phyloP scores from a whole-genome alignment of 108 stramenopile genomes.

The Nitzschia putrida region DNA sequence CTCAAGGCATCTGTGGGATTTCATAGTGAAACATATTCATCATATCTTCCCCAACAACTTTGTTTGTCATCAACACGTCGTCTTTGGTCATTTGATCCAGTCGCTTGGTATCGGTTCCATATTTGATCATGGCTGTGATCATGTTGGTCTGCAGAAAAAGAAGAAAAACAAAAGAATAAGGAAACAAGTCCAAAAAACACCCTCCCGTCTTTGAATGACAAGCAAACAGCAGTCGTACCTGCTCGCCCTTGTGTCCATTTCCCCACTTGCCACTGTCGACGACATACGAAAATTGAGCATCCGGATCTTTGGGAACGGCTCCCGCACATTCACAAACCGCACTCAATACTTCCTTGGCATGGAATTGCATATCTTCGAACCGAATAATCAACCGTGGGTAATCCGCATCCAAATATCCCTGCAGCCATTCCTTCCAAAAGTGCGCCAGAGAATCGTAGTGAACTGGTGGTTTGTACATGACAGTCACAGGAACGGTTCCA shows the following conservation, averaged over 20 bases:
- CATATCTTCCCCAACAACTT: slow-evolving; percentile 52
- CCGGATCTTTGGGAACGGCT: slow-evolving; percentile 39
- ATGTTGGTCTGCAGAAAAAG: slow-evolving; percentile 44
- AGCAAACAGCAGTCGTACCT: slow-evolving; percentile 18
- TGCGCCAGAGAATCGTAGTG: slow-evolving; percentile 49
- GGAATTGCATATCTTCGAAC: slow-evolving; percentile 71
- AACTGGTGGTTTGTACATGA: slow-evolving; percentile 8
- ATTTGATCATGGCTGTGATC: slow-evolving; percentile 68
- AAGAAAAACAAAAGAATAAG: too few relatives aligned
- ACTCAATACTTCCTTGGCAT: slow-evolving; percentile 45
- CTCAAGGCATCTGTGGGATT: neutral
- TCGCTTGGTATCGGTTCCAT: slow-evolving; percentile 58
- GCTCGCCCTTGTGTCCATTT: slow-evolving; percentile 42
- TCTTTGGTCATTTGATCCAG: slow-evolving; percentile 44
- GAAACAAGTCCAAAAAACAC: too few relatives aligned
- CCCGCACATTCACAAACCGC: slow-evolving; percentile 67
- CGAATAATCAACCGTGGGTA: slow-evolving; percentile 60
- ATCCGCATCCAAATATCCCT: slow-evolving; percentile 31
- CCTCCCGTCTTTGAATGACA: too few relatives aligned
- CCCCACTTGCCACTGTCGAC: slow-evolving; percentile 33
- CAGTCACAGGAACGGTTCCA: neutral
- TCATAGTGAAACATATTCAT: slow-evolving; percentile 66
- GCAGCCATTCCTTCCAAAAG: slow-evolving; percentile 72
- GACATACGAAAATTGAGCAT: slow-evolving; percentile 10
- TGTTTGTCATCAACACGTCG: slow-evolving; percentile 49